phyloP scores from a whole-genome alignment of 2,329 filamentous ascomycete genomes.

The Moelleriella libera region DNA sequence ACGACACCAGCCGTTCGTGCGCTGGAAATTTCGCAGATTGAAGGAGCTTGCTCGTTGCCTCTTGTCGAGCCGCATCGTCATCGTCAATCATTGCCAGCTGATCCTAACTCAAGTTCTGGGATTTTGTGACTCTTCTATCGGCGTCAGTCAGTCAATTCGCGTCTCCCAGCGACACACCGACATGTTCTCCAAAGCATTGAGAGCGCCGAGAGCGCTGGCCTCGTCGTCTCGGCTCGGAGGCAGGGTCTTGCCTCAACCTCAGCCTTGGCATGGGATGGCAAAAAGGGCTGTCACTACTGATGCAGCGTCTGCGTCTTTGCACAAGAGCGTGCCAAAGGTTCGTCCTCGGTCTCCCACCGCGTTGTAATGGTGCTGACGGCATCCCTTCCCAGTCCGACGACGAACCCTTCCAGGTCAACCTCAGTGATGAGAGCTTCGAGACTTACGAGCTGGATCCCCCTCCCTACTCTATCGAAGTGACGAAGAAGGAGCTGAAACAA shows the following conservation, averaged over 20 bases:
- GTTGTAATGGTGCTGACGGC: conserved; percentile 7
- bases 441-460: conserved; percentile 98
- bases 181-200: conserved; percentile 62
- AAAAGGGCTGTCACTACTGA: conserved; percentile 83
- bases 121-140: too few species aligned
- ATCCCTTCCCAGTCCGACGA: conserved; percentile 60
- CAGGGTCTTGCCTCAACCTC: too few species aligned
- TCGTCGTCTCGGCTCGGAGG: conserved; percentile 30
- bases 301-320: conserved; percentile 80
- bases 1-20: conserved; percentile 8
- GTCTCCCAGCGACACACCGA: conserved; percentile 5
- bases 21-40: conserved; percentile 28
- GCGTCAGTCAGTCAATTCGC: too few species aligned
- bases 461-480: conserved; percentile 80
- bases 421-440: conserved; percentile 98
- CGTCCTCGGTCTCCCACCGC: conserved; percentile 5
- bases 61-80: too few species aligned
- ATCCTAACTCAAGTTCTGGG: too few species aligned
- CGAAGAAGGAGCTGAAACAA: conserved; percentile 96
- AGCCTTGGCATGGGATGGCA: conserved; percentile 14
- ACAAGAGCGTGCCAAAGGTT: conserved; percentile 50
- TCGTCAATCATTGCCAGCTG: too few species aligned
- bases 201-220: conserved; percentile 44
- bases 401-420: conserved; percentile 78
- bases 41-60: background rate